Base-by-base conservation (phyloP, 176 grass and related monocot genomes). In the Oryza glumipatula region DNA sequence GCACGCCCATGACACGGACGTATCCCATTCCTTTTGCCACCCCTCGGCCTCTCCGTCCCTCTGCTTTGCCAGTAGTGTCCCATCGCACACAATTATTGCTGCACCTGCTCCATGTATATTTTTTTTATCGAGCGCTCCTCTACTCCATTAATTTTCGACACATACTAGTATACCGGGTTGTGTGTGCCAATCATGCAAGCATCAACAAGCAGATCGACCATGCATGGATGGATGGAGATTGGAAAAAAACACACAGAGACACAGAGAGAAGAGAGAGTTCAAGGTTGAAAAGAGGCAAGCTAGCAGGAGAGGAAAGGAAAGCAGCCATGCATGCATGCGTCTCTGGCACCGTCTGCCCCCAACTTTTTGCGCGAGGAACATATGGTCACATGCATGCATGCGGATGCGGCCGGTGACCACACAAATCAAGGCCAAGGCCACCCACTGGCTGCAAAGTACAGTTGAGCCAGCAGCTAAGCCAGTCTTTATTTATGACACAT, bases 291-390 rank as follows among this genome's bases (percentile, higher is more conserved):
- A 56, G 52, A 21, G 52, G 52, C 16, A 7, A n/a, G 16, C 54
- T 8, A 21, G 54, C 54, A 58, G 2, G 36, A n/a, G 48, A 44
- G 19, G 36, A n/a, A 64, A 44, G 19, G 21, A 77, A 68, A 33
- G 11, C 12, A 70, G 3, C 33, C 33, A 15, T 24, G n/a, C 35
- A 38, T 12, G 28, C 74, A 51, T 78, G 51, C 81, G 47, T 12
- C 19, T 51, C 79, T 78, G 75, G 21, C 46, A 15, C 23, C 58
- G 58, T 4, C 49, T 58, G 14, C 46, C 30, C 30, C 80, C 80
- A 74, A 65, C 76, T 80, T 85, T 89, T 86, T 52, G 54, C 48
- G 76, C 77, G 88, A 89, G 66, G 66, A 86, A 77, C 83, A 77
- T 81, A 85, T 81, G 11, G 78, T 85, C 82, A 85, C 88, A 86